These are phyloP conservation scores for Pythium aquatile DNA, from an alignment of 352 stramenopile species.

Conservation along the genomic window DNA sequence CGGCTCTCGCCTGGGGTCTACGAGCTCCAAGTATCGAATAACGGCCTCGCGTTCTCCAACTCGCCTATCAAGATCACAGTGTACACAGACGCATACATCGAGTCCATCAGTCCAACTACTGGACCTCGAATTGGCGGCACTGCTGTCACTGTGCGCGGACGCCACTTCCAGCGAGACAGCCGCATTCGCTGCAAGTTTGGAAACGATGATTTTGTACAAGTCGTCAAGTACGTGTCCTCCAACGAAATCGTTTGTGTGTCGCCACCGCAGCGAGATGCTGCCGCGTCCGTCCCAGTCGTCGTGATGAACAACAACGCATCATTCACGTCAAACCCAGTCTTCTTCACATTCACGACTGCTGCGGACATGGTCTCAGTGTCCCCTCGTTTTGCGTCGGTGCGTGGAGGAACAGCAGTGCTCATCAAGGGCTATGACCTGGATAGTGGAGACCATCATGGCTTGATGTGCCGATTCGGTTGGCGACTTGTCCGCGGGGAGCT, in stretches of 20 bases:
- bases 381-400: slow-evolving; percentile 44
- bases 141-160: slow-evolving; percentile 78
- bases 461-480: slow-evolving; percentile 52
- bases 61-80: slow-evolving; percentile 58
- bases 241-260: slow-evolving; percentile 70
- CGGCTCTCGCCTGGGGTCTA: slow-evolving; percentile 53
- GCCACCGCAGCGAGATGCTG: slow-evolving; percentile 44
- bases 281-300: slow-evolving; percentile 41
- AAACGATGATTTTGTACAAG: slow-evolving; percentile 31
- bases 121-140: slow-evolving; percentile 81
- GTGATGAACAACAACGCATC: slow-evolving; percentile 74
- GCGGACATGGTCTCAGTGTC: slow-evolving; percentile 54
- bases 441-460: slow-evolving; percentile 28
- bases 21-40: slow-evolving; percentile 77
- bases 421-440: slow-evolving; percentile 64
- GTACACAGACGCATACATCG: slow-evolving; percentile 72
- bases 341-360: slow-evolving; percentile 74
- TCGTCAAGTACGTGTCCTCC: slow-evolving; percentile 67
- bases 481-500: slow-evolving; percentile 31
- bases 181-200: slow-evolving; percentile 84
- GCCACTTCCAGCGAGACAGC: slow-evolving; percentile 65
- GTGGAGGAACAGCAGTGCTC: slow-evolving; percentile 53
- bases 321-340: slow-evolving; percentile 61
- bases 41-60: slow-evolving; percentile 62
- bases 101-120: slow-evolving; percentile 60